Base-by-base conservation (phyloP, 2,329 filamentous ascomycete genomes). In the Aspergillus terreus region DNA sequence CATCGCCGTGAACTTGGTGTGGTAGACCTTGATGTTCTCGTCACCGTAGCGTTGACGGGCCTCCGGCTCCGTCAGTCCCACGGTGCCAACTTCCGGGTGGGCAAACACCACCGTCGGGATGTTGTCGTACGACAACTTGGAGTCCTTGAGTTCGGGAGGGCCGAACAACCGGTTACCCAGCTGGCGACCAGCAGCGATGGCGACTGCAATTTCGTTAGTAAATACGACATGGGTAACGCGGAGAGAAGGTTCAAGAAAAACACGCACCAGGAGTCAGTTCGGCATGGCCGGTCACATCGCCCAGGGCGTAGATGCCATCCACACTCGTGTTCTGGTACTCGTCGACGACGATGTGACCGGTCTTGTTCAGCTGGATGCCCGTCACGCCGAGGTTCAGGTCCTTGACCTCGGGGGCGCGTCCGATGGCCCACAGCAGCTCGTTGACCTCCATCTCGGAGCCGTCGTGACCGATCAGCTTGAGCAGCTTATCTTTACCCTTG, bases 51-150 rank as follows among this genome's bases (percentile, higher is more conserved):
- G 70, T 45, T 71, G 59, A 44, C 75, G 69, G 6, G 77, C 77
- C 58, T 77, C 62, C 2, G 76, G 76, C 58, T 79, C 77, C 1
- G 77, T 79, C 10, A 79, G 70, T 33, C 77, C 77, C 25, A 75
- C 67, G 4, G 75, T 73, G 47, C 77, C 77, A 41, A 78, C 71
- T 59, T 78, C 74, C 0, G 77, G 77, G 58, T 79, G 77, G 1
- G 77, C 67, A 61, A 80, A 79, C 45, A 80, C 72, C n/a, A 79
- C 77, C 1, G 77, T 77, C 7, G 77, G 77, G 52, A 80, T 75
- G 59, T 76, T 74, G n/a, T 74, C 70, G 60, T 80, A 79, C 19
- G 72, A 70, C 27, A 79, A 67, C 50, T 74, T 72, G 44, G 74
- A 65, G 23, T 67, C 62, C 47, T 75, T 72, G 47, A 76, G 61